A percentile compares a stretch with the other conserved stretches of the same genome.
These are phyloP conservation scores for Dissoconium aciculare DNA, from an alignment of 2,329 filamentous ascomycete genomes.

Conservation along the genomic window DNA sequence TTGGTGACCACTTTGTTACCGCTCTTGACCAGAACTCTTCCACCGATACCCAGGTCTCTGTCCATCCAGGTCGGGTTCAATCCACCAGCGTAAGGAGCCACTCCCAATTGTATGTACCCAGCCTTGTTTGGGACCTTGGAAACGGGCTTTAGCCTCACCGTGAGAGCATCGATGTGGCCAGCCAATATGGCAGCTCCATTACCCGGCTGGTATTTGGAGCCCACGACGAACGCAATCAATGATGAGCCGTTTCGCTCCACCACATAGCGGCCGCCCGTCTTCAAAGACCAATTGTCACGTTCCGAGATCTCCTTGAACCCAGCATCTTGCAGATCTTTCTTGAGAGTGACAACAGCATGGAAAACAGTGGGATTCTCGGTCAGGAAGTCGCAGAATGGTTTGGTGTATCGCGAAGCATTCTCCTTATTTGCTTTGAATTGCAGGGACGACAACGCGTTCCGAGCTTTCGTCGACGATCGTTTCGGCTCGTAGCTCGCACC, in stretches of 20 bases:
- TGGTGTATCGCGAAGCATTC: slow-evolving; percentile 18
- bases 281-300: slow-evolving; percentile 67
- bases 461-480: too few relatives aligned
- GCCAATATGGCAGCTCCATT: slow-evolving; percentile 81
- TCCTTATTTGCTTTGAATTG: slow-evolving; percentile 12
- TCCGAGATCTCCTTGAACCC: slow-evolving; percentile 71
- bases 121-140: slow-evolving; percentile 70
- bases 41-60: slow-evolving; percentile 79
- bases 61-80: slow-evolving; percentile 95
- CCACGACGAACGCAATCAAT: slow-evolving; percentile 72
- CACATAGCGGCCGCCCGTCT: slow-evolving; percentile 78
- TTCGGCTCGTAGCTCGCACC: too few relatives aligned
- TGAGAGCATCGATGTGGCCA: slow-evolving; percentile 85
- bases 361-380: slow-evolving; percentile 85
- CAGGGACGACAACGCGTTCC: too few relatives aligned
- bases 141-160: slow-evolving; percentile 80
- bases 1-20: slow-evolving; percentile 62
- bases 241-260: slow-evolving; percentile 72
- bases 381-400: slow-evolving; percentile 59
- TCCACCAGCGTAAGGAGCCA: slow-evolving; percentile 82
- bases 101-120: slow-evolving; percentile 76
- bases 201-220: slow-evolving; percentile 63
- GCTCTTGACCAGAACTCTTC: slow-evolving; percentile 72
- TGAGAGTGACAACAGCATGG: slow-evolving; percentile 71
- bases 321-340: slow-evolving; percentile 51